phyloP scores from a whole-genome alignment of 805 yeast genomes.

The Middelhovenomyces tepae region DNA sequence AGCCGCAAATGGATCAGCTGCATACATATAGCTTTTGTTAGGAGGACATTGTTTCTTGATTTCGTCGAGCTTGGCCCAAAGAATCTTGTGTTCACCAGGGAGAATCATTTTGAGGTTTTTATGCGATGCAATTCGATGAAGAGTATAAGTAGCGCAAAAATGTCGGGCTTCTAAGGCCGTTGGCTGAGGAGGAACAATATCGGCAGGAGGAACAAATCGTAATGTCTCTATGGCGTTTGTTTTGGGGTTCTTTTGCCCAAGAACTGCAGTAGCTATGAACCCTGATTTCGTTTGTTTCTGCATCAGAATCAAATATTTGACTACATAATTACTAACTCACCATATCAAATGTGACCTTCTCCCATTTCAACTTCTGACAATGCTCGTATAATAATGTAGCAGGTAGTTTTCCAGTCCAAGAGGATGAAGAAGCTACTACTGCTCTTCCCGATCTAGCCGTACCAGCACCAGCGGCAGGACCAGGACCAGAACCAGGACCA shows the following conservation, averaged over 20 bases:
- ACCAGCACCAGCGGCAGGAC: conserved; percentile 9
- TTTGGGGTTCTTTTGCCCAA: conserved; percentile 74
- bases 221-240: conserved; percentile 58
- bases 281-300: conserved; percentile 41
- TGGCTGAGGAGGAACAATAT: conserved; percentile 52
- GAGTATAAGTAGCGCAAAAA: conserved; percentile 78
- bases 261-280: conserved; percentile 51
- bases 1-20: conserved; percentile 69
- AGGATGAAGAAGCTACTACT: conserved; percentile 56
- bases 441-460: background rate
- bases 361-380: conserved; percentile 86
- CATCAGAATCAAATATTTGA: conserved; percentile 7
- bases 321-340: conserved; percentile 22
- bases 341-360: conserved; percentile 73
- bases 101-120: conserved; percentile 81
- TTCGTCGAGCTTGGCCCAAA: conserved; percentile 68
- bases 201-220: conserved; percentile 43
- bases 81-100: conserved; percentile 69
- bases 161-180: conserved; percentile 88
- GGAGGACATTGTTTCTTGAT: conserved; percentile 44
- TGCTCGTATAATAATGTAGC: conserved; percentile 77
- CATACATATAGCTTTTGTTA: conserved; percentile 39
- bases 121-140: conserved; percentile 69
- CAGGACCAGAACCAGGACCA: background rate
- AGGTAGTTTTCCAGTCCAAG: conserved; percentile 95